Conservation (phyloP, 2,329 filamentous ascomycete genomes). For the Eutypella sp. region DNA sequence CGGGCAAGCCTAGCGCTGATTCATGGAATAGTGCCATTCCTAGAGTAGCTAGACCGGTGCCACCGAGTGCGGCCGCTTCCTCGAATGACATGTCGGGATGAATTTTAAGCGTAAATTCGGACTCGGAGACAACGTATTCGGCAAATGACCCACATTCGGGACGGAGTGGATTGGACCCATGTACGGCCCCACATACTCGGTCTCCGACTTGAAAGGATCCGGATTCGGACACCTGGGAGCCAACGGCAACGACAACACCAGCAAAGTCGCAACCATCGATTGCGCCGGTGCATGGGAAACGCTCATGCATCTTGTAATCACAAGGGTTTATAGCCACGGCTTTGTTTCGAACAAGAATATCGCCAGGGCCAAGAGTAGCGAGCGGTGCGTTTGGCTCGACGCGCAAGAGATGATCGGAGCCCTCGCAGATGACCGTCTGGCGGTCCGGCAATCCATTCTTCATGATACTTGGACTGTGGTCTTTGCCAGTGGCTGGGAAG, state of each 20-base stretch:
- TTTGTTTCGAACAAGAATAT: no score
- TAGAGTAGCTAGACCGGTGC: slow-evolving; percentile 4
- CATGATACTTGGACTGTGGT: no score
- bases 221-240: slow-evolving; percentile 5
- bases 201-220: slow-evolving; percentile 27
- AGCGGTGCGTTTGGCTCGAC: no score
- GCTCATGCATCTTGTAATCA: slow-evolving; percentile 6
- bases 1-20: slow-evolving; percentile 9
- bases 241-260: slow-evolving; percentile 4
- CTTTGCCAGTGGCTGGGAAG: no score
- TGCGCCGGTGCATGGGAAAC: slow-evolving; percentile 1
- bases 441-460: no score
- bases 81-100: slow-evolving; percentile 26
- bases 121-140: slow-evolving; percentile 27
- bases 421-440: no score
- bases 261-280: slow-evolving; percentile 11
- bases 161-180: slow-evolving; percentile 25
- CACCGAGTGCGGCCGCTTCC: neutral
- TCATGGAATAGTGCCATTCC: slow-evolving; percentile 11
- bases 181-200: slow-evolving; percentile 29
- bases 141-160: slow-evolving; percentile 30
- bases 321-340: slow-evolving; percentile 6
- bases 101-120: slow-evolving; percentile 25
- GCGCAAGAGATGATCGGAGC: no score
- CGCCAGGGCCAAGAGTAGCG: no score